Percentiles rank a stretch among this genome's conserved stretches.
These are phyloP conservation scores for Penicillium glabrum DNA, from an alignment of 2,329 filamentous ascomycete genomes.

Conservation along the genomic window DNA sequence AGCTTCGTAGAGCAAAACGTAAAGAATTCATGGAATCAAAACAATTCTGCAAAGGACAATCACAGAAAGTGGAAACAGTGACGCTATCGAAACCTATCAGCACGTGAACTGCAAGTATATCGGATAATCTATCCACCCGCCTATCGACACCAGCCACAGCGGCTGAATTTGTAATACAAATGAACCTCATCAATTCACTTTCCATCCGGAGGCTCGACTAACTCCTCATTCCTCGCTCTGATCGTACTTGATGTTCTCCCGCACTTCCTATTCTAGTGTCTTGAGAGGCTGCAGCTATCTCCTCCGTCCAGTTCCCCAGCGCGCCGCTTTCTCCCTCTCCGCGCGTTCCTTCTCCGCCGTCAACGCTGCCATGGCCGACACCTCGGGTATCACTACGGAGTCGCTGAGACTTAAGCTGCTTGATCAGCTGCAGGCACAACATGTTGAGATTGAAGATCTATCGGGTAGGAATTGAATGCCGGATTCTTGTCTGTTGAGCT, in stretches of 20 bases:
- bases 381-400: constrained; percentile 69
- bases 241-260: constrained; percentile 39
- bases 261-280: constrained; percentile 29
- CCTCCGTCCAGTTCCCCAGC: constrained; percentile 28
- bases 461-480: constrained; percentile 62
- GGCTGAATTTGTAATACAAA: constrained; percentile 24
- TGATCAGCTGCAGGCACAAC: constrained; percentile 67
- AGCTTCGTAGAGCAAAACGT: constrained; percentile 19
- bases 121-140: neutral
- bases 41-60: neutral
- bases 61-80: constrained; percentile 1
- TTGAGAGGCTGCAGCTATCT: constrained; percentile 42
- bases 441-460: constrained; percentile 89
- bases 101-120: constrained; percentile 12
- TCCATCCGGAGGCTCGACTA: neutral
- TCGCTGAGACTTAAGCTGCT: constrained; percentile 68
- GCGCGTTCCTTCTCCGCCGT: constrained; percentile 34
- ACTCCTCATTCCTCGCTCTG: neutral
- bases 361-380: constrained; percentile 45
- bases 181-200: constrained; percentile 11
- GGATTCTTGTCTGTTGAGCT: neutral
- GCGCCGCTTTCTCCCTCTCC: constrained; percentile 34
- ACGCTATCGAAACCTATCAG: constrained; percentile 6
- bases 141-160: constrained; percentile 21
- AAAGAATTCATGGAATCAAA: constrained; percentile 24